Evolutionary conservation across 495 filamentous ascomycete species (phyloP).

Genomic region (Aspergillus saccharolyticus): DNA sequence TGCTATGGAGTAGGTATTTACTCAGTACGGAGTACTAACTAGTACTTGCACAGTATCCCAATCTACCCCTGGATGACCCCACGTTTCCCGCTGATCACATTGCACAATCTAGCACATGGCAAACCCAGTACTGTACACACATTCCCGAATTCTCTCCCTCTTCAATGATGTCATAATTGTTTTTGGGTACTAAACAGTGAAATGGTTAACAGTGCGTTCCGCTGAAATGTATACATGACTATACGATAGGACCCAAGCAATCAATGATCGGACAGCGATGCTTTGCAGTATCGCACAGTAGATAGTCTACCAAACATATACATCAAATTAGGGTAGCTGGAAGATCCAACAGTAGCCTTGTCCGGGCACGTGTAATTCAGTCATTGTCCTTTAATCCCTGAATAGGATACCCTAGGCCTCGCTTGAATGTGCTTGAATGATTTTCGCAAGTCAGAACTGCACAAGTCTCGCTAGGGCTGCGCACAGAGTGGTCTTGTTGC

Average conservation of each 20-base stretch:
- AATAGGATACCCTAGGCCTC: not conserved
- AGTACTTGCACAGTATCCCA: too few relatives aligned
- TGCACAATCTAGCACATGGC: not conserved
- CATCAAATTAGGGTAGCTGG: not conserved
- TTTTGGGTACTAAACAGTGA: not conserved
- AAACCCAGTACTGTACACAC: not conserved
- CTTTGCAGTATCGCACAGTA: not conserved
- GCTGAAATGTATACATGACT: not conserved
- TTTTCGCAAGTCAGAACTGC: not conserved
- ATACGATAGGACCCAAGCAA: not conserved
- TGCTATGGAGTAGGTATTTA: not conserved
- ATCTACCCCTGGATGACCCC: conserved; percentile 18
- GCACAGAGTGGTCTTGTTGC: not conserved
- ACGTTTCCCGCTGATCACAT: conserved; percentile 5
- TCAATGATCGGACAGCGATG: not conserved
- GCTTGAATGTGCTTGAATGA: not conserved
- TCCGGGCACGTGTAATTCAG: not conserved
- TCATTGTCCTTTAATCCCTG: not conserved
- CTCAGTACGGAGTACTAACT: too few relatives aligned
- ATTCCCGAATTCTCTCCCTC: not conserved
- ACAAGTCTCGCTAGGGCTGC: not conserved
- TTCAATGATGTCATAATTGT: not conserved
- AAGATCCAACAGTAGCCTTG: not conserved
- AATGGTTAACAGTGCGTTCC: not conserved
- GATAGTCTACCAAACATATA: too few relatives aligned